Evolutionary conservation across 805 yeast species (phyloP).

Genomic region (Starmerella riodocensis): DNA sequence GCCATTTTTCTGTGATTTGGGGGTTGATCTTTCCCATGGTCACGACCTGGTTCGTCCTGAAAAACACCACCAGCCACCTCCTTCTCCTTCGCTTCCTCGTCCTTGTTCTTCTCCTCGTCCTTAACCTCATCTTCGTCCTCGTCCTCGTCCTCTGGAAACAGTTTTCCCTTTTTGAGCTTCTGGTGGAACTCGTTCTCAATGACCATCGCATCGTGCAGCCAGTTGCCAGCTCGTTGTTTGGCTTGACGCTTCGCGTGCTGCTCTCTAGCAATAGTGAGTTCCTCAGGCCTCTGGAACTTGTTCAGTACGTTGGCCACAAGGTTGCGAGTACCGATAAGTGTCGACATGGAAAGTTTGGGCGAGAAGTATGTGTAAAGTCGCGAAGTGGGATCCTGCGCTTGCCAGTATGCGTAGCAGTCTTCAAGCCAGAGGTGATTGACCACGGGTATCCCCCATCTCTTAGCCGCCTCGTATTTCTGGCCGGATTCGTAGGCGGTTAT

Average conservation of each 20-base stretch:
- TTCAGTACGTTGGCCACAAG: conserved; percentile 33
- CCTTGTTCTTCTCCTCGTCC: not conserved
- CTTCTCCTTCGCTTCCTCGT: not conserved
- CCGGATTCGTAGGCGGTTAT: conserved; percentile 59
- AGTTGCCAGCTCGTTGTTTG: conserved; percentile 49
- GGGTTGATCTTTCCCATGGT: not conserved
- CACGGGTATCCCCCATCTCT: conserved; percentile 50
- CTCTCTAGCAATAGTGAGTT: conserved; percentile 5
- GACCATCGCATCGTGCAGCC: conserved; percentile 49
- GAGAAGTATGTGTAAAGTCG: conserved; percentile 40
- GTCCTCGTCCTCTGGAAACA: conserved; percentile 2
- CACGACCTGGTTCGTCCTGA: too few relatives aligned
- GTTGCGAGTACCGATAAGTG: conserved; percentile 41
- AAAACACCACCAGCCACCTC: too few relatives aligned
- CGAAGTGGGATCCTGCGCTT: conserved; percentile 33
- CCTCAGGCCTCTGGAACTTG: conserved; percentile 27
- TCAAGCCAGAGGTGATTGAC: conserved; percentile 86
- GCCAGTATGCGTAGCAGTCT: conserved; percentile 57
- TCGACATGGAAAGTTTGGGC: conserved; percentile 31
- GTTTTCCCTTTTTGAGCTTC: conserved; percentile 26
- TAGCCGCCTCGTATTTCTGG: conserved; percentile 60
- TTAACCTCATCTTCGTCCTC: conserved; percentile 4
- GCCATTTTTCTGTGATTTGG: not conserved
- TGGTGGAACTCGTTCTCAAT: conserved; percentile 46
- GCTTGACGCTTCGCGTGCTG: conserved; percentile 33